phyloP scores from a whole-genome alignment of 192 early-diverging fungal species.

The Coemansia nantahalensis region DNA sequence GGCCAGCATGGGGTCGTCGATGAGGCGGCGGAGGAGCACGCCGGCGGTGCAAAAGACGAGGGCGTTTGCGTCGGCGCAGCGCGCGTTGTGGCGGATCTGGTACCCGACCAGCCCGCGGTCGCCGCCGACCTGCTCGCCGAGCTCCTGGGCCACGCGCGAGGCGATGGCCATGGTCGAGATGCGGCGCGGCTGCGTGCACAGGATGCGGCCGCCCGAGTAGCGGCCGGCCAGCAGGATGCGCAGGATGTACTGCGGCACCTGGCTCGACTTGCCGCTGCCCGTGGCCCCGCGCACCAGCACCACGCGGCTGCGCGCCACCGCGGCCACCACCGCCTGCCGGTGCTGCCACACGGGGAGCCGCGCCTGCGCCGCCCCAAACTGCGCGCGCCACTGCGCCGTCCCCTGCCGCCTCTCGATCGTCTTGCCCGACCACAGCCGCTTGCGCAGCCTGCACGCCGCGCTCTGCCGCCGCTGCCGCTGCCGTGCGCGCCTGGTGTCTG shows the following conservation, averaged over 20 bases:
- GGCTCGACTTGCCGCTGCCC: conserved; percentile 59
- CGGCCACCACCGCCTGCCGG: conserved; percentile 1
- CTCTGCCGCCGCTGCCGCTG: neutral
- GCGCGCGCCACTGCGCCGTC: neutral
- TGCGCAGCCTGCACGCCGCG: neutral
- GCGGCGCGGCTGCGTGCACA: conserved; percentile 88
- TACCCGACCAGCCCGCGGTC: conserved; percentile 44
- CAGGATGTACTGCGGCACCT: conserved; percentile 82
- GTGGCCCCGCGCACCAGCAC: conserved; percentile 43
- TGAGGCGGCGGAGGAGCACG: conserved; percentile 57
- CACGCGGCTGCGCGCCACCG: conserved; percentile 11
- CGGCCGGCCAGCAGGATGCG: conserved; percentile 57
- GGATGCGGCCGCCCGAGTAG: conserved; percentile 53
- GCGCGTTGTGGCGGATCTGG: conserved; percentile 62
- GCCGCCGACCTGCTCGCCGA: conserved; percentile 36
- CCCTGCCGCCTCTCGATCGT: conserved; percentile 4
- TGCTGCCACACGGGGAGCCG: conserved; percentile 19
- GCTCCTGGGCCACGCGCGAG: conserved; percentile 58
- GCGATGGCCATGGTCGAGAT: conserved; percentile 68
- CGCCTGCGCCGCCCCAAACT: conserved; percentile 6
- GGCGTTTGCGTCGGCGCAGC: conserved; percentile 54
- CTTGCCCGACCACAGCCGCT: conserved; percentile 2
- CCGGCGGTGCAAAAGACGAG: conserved; percentile 65
- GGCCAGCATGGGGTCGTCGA: conserved; percentile 22
- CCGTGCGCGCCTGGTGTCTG: too few relatives aligned